Conservation (phyloP, 179 eudicot genomes). For the Beta macrorhiza region DNA sequence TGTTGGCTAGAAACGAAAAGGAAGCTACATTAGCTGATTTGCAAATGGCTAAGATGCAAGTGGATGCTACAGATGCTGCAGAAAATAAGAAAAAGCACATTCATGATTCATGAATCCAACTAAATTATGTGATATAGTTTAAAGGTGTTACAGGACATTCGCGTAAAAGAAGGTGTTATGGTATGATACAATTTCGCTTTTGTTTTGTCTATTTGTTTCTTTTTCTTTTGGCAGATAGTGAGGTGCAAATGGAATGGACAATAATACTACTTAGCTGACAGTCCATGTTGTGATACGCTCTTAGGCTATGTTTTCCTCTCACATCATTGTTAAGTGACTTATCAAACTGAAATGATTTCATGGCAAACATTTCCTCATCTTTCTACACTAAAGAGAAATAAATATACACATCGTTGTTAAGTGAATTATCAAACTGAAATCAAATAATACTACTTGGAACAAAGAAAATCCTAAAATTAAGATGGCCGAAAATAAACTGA, state of each 20-base stretch:
- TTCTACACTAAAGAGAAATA: not conserved
- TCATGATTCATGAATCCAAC: not conserved
- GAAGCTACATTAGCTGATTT: constrained; percentile 53
- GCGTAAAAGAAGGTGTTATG: too few relatives aligned
- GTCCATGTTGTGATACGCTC: too few relatives aligned
- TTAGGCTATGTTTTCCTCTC: too few relatives aligned
- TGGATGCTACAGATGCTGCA: constrained; percentile 53
- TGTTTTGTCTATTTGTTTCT: not conserved
- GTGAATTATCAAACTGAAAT: not conserved
- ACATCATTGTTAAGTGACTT: too few relatives aligned
- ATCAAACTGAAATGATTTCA: not conserved
- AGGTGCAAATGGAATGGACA: too few relatives aligned
- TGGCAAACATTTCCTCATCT: not conserved
- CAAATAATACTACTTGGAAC: not conserved
- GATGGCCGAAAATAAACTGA: not conserved
- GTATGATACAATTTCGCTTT: not conserved
- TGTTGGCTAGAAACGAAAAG: constrained; percentile 53
- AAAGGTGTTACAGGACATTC: too few relatives aligned
- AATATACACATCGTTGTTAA: not conserved
- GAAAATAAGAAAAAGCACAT: constrained; percentile 27
- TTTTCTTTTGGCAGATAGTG: not conserved
- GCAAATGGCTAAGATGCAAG: constrained; percentile 52
- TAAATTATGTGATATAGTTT: not conserved
- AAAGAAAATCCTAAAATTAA: not conserved
- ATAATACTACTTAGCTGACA: too few relatives aligned